Conservation (phyloP, 768 basidiomycete genomes). For the Lactarius psammicola region DNA sequence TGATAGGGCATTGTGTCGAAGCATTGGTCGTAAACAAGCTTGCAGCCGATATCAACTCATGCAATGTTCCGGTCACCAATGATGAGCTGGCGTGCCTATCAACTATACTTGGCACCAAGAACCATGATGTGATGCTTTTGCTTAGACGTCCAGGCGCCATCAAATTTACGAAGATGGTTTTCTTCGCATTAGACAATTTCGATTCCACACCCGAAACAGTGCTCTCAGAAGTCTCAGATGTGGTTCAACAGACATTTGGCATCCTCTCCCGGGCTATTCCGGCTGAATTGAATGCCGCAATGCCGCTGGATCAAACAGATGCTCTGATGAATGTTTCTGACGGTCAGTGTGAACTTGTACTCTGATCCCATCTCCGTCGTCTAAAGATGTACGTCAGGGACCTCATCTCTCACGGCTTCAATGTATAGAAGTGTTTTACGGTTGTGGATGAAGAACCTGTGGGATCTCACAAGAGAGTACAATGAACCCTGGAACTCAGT, state of each 20-base stretch:
- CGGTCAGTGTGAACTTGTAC: neutral
- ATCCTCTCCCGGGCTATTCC: neutral
- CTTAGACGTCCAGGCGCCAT: neutral
- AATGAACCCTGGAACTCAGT: neutral
- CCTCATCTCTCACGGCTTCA: neutral
- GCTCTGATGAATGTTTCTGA: neutral
- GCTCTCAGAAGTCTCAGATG: neutral
- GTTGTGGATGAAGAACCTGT: neutral
- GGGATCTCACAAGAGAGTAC: neutral
- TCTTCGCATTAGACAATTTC: neutral
- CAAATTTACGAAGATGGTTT: neutral
- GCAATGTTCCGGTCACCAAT: neutral
- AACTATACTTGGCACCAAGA: neutral
- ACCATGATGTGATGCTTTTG: neutral
- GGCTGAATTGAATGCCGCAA: neutral
- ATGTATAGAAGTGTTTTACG: neutral
- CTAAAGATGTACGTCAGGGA: neutral
- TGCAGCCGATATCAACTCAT: neutral
- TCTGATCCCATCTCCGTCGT: neutral
- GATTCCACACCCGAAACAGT: neutral
- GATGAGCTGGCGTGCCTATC: neutral
- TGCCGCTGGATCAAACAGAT: neutral
- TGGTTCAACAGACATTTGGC: neutral
- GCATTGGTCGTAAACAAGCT: neutral
- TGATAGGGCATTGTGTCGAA: neutral